Evolutionary conservation across 2,329 filamentous ascomycete species (phyloP).

Genomic region (Trichocomaceae sp.): DNA sequence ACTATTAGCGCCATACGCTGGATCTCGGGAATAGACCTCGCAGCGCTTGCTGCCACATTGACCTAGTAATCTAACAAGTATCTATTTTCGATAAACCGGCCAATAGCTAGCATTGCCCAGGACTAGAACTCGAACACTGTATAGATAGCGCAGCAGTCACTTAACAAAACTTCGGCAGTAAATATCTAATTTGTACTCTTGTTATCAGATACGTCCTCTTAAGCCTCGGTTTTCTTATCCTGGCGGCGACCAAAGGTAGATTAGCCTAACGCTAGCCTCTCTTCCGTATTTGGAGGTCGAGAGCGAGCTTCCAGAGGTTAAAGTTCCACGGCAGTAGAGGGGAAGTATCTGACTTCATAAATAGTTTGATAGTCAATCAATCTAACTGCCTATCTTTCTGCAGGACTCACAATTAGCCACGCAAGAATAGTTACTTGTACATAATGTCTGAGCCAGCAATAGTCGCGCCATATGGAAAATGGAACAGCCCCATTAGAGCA

Average conservation of each 20-base stretch:
- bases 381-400: neutral
- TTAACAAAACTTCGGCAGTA: neutral
- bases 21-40: too few relatives aligned
- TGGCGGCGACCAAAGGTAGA: neutral
- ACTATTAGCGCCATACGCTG: too few relatives aligned
- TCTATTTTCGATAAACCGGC: too few relatives aligned
- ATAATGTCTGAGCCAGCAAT: neutral
- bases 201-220: neutral
- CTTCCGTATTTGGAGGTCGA: neutral
- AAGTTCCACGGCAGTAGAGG: neutral
- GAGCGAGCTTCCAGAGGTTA: neutral
- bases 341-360: neutral
- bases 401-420: neutral
- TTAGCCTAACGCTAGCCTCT: too few relatives aligned
- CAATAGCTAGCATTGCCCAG: too few relatives aligned
- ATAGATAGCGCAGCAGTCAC: neutral
- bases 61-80: too few relatives aligned
- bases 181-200: too few relatives aligned
- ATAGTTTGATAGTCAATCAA: neutral
- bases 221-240: neutral
- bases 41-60: too few relatives aligned
- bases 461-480: constrained; percentile 4
- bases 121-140: neutral
- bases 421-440: neutral
- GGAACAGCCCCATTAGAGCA: constrained; percentile 4